These are phyloP conservation scores for Cutaneotrichosporon dermatis DNA, from an alignment of 1,284 basidiomycete species.

Conservation along the genomic window DNA sequence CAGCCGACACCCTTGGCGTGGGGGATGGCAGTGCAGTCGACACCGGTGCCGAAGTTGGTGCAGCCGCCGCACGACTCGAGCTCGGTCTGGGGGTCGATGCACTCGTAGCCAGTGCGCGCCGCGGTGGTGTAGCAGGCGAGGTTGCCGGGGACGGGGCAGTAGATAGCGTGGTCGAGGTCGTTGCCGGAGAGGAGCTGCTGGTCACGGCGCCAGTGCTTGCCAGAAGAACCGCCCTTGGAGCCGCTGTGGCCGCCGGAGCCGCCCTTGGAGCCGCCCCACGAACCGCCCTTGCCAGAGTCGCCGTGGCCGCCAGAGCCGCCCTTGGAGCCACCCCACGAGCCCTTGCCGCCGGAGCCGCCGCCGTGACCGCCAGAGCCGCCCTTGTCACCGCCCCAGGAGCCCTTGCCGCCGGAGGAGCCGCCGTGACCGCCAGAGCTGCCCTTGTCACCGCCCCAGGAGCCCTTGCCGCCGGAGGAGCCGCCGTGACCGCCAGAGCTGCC, in stretches of 20 bases:
- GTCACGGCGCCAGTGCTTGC: slow-evolving; percentile 22
- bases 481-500: neutral
- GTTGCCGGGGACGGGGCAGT: slow-evolving; percentile 33
- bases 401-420: neutral
- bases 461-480: neutral
- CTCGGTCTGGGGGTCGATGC: slow-evolving; percentile 46
- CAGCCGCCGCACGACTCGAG: slow-evolving; percentile 66
- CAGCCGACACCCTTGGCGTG: slow-evolving; percentile 67
- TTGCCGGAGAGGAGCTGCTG: slow-evolving; percentile 24
- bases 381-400: neutral
- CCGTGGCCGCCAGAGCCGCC: neutral
- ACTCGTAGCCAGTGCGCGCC: slow-evolving; percentile 37
- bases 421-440: neutral
- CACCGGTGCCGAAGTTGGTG: slow-evolving; percentile 58
- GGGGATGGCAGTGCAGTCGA: slow-evolving; percentile 64
- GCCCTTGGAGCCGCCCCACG: neutral
- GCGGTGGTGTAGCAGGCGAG: slow-evolving; percentile 35
- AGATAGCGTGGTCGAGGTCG: slow-evolving; percentile 34
- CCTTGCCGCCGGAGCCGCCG: no score
- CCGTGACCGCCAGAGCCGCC: neutral
- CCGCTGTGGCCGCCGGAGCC: neutral
- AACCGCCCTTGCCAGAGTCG: neutral
- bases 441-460: neutral
- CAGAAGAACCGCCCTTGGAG: neutral
- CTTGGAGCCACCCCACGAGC: no score